Evolutionary conservation across 306 rosid genomes (phyloP), one percentile per base, ranked within the genome.

Genomic region (Mimosa pudica): DNA sequence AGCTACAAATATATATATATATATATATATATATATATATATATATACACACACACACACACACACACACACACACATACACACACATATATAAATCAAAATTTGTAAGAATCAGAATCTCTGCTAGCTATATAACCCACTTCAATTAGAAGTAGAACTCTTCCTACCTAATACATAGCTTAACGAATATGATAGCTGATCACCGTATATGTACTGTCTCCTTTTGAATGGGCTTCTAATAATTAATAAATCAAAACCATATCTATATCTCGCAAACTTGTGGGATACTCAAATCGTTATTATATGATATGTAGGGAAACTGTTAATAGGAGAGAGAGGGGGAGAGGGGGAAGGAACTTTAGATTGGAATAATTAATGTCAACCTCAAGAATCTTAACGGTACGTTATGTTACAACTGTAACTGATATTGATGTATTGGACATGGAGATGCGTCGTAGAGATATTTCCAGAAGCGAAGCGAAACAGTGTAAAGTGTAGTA

Each of bases 81-180:
- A n/a, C n/a, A n/a, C n/a, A n/a, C n/a, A n/a, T n/a, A n/a, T 17
- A 11, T 11, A 11, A 48, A 11, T 63, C 13, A 62, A 62, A 60
- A 20, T 12, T 6, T 61, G 67, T 77, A 42, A 55, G 88, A 74
- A 85, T 79, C 58, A 63, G 84, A 85, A 82, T 82, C 70, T 41
- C 45, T 17, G 47, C 60, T 46, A 17, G 33, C 63, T 18, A 18
- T 4, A 46, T 70, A 75, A 14, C 68, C 71, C 71, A 75, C 81
- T 83, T 79, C 48, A 83, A 79, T 38, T 33, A 52, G 55, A 49
- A 79, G 57, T 58, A 75, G 54, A 48, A 79, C 33, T 47, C 80
- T 83, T 70, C 74, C 44, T 61, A 63, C 54, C n/a, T 74, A 62
- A 66, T 47, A 0, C 47, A 38, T 61, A 46, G 44, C 52, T 61